Conservation (phyloP, 768 basidiomycete species). For the Amanita rubescens region DNA sequence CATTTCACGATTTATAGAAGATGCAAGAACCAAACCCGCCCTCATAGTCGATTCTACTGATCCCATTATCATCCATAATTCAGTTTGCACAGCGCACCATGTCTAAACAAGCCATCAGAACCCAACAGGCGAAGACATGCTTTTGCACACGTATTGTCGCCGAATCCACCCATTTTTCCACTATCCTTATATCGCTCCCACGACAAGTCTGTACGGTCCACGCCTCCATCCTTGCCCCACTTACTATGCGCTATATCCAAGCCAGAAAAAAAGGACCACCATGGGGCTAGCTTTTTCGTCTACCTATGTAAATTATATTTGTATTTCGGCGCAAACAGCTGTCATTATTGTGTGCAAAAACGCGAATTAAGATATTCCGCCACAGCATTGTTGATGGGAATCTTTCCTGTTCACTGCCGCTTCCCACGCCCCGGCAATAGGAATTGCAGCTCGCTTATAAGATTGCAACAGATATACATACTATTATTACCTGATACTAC, state of each 20-base stretch:
- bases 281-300: background rate
- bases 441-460: no score
- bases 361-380: no score
- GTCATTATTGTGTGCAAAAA: no score
- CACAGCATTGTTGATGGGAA: no score
- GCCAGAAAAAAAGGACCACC: background rate
- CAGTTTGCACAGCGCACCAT: background rate
- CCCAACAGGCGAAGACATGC: background rate
- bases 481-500: no score
- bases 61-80: background rate
- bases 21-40: slow-evolving; percentile 2
- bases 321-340: slow-evolving; percentile 9
- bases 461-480: no score
- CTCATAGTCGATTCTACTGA: slow-evolving; percentile 14
- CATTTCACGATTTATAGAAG: background rate
- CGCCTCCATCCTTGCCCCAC: background rate
- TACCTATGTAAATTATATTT: slow-evolving; percentile 1
- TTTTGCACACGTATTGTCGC: background rate
- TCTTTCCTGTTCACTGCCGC: no score
- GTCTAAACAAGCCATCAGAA: background rate
- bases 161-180: background rate
- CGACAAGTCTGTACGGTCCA: background rate
- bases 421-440: no score
- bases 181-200: background rate
- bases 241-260: background rate